A percentile compares a stretch with the other conserved stretches of the same genome.
These are phyloP conservation scores for Penicillium sp. DNA, from an alignment of 2,329 filamentous ascomycete genomes.

Conservation along the genomic window DNA sequence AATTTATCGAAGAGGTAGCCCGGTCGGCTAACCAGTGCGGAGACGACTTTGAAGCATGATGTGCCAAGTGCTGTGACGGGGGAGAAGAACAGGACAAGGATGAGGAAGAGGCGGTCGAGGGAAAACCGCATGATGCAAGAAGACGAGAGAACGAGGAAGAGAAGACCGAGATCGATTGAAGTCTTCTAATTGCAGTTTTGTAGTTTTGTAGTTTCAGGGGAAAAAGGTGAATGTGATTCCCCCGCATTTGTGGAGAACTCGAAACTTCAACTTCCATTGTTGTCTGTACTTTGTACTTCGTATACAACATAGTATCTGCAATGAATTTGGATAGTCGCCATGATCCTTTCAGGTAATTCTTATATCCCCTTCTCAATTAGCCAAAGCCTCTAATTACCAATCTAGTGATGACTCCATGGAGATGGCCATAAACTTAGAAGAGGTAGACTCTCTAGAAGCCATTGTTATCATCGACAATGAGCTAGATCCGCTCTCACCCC, in stretches of 20 bases:
- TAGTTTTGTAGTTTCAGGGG: background rate
- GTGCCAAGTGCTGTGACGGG: slow-evolving; percentile 48
- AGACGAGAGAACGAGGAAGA: slow-evolving; percentile 16
- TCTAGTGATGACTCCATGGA: slow-evolving; percentile 11
- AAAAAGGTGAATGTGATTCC: slow-evolving; percentile 1
- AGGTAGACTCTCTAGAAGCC: slow-evolving; percentile 51
- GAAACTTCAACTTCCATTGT: background rate
- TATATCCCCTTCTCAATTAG: background rate
- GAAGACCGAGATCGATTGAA: background rate
- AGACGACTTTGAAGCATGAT: slow-evolving; percentile 82
- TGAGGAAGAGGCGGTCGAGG: slow-evolving; percentile 19
- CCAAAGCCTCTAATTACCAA: background rate
- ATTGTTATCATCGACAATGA: slow-evolving; percentile 57
- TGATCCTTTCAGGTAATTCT: slow-evolving; percentile 7
- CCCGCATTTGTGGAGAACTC: slow-evolving; percentile 12
- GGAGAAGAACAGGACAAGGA: slow-evolving; percentile 18
- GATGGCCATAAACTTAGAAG: slow-evolving; percentile 28
- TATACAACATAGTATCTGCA: background rate
- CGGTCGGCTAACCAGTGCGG: slow-evolving; percentile 53
- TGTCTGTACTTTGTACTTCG: no score
- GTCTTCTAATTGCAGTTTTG: background rate
- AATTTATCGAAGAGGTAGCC: slow-evolving; percentile 35
- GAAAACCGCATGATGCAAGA: slow-evolving; percentile 23
- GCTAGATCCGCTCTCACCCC: slow-evolving; percentile 53
- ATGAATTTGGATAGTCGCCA: background rate